These are phyloP conservation scores for Xylaria sp. DNA, from an alignment of 2,329 filamentous ascomycete genomes.

Conservation along the genomic window DNA sequence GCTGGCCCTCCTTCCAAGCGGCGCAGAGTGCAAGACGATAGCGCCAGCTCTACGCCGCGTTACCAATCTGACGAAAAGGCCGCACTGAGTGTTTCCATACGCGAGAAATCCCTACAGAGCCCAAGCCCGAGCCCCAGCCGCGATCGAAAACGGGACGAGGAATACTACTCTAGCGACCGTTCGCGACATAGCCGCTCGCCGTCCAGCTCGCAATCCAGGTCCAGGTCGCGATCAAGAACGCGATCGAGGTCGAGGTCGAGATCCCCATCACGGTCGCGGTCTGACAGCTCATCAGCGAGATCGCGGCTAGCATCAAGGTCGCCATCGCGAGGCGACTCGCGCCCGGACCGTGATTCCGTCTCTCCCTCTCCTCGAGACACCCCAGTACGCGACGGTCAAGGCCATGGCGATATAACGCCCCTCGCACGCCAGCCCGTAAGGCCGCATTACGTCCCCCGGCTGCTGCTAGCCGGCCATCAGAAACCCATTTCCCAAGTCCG, in stretches of 20 bases:
- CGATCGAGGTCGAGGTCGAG: slow-evolving; percentile 36
- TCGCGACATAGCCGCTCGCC: slow-evolving; percentile 45
- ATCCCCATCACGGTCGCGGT: slow-evolving; percentile 34
- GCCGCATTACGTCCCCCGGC: slow-evolving; percentile 75
- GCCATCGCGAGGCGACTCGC: slow-evolving; percentile 12
- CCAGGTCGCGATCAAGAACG: slow-evolving; percentile 33
- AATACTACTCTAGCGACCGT: slow-evolving; percentile 49
- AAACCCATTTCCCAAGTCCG: slow-evolving; percentile 85
- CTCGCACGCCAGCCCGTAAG: slow-evolving; percentile 61
- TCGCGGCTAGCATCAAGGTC: slow-evolving; percentile 41
- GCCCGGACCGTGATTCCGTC: slow-evolving; percentile 37
- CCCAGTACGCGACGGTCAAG: slow-evolving; percentile 35
- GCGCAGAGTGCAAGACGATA: slow-evolving; percentile 56
- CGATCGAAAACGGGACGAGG: slow-evolving; percentile 41
- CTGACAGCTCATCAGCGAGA: slow-evolving; percentile 30
- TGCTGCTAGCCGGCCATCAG: slow-evolving; percentile 80
- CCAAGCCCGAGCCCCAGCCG: slow-evolving; percentile 44
- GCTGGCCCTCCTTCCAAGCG: slow-evolving; percentile 55
- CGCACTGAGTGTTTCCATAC: slow-evolving; percentile 47
- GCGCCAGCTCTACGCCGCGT: slow-evolving; percentile 53
- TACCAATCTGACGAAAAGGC: slow-evolving; percentile 49
- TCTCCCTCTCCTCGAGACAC: slow-evolving; percentile 41
- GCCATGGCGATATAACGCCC: slow-evolving; percentile 40
- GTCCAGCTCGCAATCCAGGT: slow-evolving; percentile 41
- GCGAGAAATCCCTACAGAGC: slow-evolving; percentile 45